A percentile compares a stretch with the other conserved stretches of the same genome.
phyloP scores from a whole-genome alignment of 192 early-diverging fungal species.

The Allomyces macrogynus region DNA sequence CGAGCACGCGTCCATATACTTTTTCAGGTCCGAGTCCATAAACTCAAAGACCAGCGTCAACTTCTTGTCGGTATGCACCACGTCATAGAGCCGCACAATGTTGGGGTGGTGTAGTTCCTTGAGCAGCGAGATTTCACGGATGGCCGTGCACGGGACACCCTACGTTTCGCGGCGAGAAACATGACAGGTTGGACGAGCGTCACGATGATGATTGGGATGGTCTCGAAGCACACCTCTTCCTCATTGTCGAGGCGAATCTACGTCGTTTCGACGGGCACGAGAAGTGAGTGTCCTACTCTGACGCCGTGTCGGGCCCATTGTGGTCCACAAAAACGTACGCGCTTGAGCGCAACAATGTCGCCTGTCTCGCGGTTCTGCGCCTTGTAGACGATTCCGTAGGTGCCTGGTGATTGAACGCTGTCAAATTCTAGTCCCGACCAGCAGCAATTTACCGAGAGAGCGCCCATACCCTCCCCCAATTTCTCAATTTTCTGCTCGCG shows the following conservation, averaged over 20 bases:
- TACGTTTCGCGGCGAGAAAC: too few relatives aligned
- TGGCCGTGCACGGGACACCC: slow-evolving; percentile 35
- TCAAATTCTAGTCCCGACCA: slow-evolving; percentile 4
- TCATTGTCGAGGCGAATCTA: slow-evolving; percentile 68
- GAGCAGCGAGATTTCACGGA: slow-evolving; percentile 59
- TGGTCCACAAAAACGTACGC: slow-evolving; percentile 15
- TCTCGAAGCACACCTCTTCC: slow-evolving; percentile 28
- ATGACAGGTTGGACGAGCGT: too few relatives aligned
- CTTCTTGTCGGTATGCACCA: slow-evolving; percentile 93
- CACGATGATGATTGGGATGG: too few relatives aligned
- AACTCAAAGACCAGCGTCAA: slow-evolving; percentile 96
- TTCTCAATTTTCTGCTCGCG: slow-evolving; percentile 83
- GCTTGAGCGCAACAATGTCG: slow-evolving; percentile 94
- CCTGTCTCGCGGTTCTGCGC: slow-evolving; percentile 85
- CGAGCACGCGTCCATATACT: slow-evolving; percentile 80
- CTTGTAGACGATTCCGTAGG: slow-evolving; percentile 99
- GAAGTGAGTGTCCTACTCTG: too few relatives aligned
- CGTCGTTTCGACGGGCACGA: background rate
- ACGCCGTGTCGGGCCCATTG: too few relatives aligned
- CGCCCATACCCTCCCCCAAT: slow-evolving; percentile 61
- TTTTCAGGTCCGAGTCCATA: slow-evolving; percentile 95
- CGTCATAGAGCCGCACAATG: slow-evolving; percentile 71
- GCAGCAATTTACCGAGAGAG: background rate
- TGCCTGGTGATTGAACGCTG: slow-evolving; percentile 23
- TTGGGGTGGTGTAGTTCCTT: slow-evolving; percentile 66